Evolutionary conservation across 2,329 filamentous ascomycete species (phyloP).

Genomic region (Calonectria pseudoturangicola): DNA sequence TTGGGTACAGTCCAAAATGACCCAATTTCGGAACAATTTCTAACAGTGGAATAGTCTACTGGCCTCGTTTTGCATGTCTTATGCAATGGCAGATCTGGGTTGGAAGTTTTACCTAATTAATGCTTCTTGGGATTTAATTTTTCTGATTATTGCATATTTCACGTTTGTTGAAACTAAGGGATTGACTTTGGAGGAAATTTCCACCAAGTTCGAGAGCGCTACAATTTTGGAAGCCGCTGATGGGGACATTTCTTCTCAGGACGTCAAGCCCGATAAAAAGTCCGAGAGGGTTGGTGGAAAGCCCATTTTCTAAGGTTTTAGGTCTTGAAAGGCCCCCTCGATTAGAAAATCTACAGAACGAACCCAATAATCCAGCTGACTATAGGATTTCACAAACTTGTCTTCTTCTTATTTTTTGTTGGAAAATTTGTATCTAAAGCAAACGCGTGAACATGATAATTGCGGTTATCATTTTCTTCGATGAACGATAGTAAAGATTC

Average conservation of each 20-base stretch:
- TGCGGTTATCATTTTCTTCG: too few relatives aligned
- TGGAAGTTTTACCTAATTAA: constrained; percentile 60
- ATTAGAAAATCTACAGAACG: too few relatives aligned
- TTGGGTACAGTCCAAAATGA: constrained; percentile 50
- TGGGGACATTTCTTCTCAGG: constrained; percentile 16
- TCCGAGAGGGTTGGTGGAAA: constrained; percentile 7
- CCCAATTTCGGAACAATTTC: background rate
- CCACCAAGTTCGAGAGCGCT: constrained; percentile 50
- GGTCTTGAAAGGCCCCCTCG: too few relatives aligned
- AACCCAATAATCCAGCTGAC: too few relatives aligned
- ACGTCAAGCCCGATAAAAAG: background rate
- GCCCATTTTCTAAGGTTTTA: background rate
- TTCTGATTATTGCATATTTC: constrained; percentile 52
- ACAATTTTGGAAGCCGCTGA: constrained; percentile 18
- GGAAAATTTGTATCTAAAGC: too few relatives aligned
- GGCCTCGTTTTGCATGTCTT: constrained; percentile 55
- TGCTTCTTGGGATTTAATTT: constrained; percentile 54
- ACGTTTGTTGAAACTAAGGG: constrained; percentile 57
- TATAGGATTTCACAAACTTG: too few relatives aligned
- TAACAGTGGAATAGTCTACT: constrained; percentile 43
- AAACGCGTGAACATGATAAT: too few relatives aligned
- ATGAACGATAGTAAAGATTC: too few relatives aligned
- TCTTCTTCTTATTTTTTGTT: too few relatives aligned
- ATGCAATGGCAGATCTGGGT: constrained; percentile 54
- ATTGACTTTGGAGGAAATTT: constrained; percentile 55